A percentile compares a stretch with the other conserved stretches of the same genome.
Conservation (phyloP, 73 alveolate species). For the Urostyla sp. region DNA sequence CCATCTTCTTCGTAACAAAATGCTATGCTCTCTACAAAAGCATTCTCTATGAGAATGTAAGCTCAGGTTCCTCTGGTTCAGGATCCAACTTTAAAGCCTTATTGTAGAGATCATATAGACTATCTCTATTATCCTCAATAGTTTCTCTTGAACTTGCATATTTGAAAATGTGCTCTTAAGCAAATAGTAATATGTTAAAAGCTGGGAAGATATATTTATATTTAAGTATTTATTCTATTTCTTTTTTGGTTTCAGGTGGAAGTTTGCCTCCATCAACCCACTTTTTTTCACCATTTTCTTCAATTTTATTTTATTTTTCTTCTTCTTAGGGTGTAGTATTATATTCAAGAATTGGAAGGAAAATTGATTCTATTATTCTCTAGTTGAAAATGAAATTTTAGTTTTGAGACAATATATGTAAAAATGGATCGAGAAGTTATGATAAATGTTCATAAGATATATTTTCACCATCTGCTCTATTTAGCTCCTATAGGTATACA, state of each 20-base stretch:
- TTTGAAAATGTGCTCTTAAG: conserved; percentile 26
- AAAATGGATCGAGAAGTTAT: conserved; percentile 34
- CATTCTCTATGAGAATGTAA: conserved; percentile 52
- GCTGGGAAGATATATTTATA: conserved; percentile 23
- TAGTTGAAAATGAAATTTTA: conserved; percentile 18
- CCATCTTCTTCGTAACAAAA: conserved; percentile 51
- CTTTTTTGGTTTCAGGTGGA: conserved; percentile 20
- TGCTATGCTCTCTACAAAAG: conserved; percentile 25
- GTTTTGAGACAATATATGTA: conserved; percentile 18
- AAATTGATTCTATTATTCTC: conserved; percentile 2
- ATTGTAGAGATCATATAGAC: conserved; percentile 31
- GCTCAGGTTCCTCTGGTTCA: conserved; percentile 40
- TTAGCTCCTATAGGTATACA: conserved; percentile 45
- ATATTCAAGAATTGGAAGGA: conserved; percentile 36
- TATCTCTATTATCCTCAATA: conserved; percentile 43
- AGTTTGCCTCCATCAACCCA: conserved; percentile 49
- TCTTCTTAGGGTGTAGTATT: conserved; percentile 4
- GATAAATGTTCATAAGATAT: conserved; percentile 6
- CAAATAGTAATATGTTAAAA: conserved; percentile 45
- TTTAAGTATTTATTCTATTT: conserved; percentile 9
- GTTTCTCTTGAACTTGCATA: not conserved
- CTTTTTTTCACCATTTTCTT: conserved; percentile 7
- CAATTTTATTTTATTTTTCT: conserved; percentile 4
- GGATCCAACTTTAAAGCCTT: conserved; percentile 48
- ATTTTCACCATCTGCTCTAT: conserved; percentile 21